Percentiles rank a stretch among this genome's conserved stretches.
Conservation (phyloP, 2,329 filamentous ascomycete genomes). For the Fusarium albosuccineum region DNA sequence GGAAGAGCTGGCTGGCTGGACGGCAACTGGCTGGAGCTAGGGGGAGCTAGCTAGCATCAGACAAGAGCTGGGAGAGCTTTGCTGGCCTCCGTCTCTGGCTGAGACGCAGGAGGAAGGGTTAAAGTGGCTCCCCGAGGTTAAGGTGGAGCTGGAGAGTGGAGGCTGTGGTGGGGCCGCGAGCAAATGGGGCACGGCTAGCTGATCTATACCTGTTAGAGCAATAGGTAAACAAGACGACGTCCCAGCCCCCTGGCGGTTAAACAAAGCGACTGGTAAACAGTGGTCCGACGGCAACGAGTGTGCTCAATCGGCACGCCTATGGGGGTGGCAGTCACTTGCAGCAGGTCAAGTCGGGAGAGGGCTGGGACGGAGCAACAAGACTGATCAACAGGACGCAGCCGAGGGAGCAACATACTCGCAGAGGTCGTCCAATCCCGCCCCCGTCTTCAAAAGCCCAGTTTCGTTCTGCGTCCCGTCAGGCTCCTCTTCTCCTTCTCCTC, state of each 20-base stretch:
- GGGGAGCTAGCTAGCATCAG: conserved; percentile 30
- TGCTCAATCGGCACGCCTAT: conserved; percentile 44
- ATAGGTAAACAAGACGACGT: conserved; percentile 44
- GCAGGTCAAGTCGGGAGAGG: conserved; percentile 1
- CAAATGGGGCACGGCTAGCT: conserved; percentile 21
- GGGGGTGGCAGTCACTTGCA: conserved; percentile 17
- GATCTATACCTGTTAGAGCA: conserved; percentile 33
- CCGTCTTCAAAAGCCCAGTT: conserved; percentile 57
- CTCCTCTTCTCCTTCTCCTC: conserved; percentile 47
- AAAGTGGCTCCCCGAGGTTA: conserved; percentile 25
- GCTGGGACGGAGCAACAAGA: conserved; percentile 30
- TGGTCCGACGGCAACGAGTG: conserved; percentile 21
- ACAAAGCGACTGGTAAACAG: conserved; percentile 43
- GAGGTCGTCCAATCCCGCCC: conserved; percentile 49
- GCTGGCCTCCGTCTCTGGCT: conserved; percentile 36
- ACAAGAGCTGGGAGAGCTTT: conserved; percentile 41
- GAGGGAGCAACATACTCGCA: conserved; percentile 37
- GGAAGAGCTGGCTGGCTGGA: conserved; percentile 14
- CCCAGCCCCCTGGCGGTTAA: conserved; percentile 37
- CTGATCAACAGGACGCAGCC: conserved; percentile 40
- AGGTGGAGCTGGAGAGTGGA: conserved; percentile 25
- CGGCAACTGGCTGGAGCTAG: conserved; percentile 42
- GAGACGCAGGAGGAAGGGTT: conserved; percentile 44
- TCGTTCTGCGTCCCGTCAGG: conserved; percentile 47
- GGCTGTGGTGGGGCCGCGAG: conserved; percentile 23